Evolutionary conservation across 768 basidiomycete genomes (phyloP), one percentile per base, ranked within the genome.

Genomic region (Nidula microcarpa): DNA sequence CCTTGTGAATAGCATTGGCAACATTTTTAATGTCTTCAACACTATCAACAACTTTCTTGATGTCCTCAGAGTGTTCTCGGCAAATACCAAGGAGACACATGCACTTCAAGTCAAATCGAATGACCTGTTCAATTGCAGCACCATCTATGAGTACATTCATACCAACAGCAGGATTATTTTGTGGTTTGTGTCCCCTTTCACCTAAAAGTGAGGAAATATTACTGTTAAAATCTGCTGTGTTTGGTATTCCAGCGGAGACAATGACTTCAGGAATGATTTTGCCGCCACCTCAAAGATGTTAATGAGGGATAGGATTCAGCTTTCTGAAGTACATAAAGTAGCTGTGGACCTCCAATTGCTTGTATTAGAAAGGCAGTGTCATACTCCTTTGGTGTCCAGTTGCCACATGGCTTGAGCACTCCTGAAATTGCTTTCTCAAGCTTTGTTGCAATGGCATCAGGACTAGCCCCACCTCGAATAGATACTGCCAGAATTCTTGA

Each of bases 341-440:
- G 57, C 0, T 56, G 37, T 18, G 62, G 56, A 0, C 67, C 68
- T 16, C 65, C 63, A 43, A 62, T 18, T n/a, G 63, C 53, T 36
- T 67, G 65, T 1, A 57, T 48, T 3, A 69, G 56, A 47, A 67
- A 65, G 47, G 65, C 63, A 30, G 65, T 51, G 53, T 68, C 68
- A 49, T 62, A 44, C 41, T 68, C 65, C 1, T 54, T 49, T 8
- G 52, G 33, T 13, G 55, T 57, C 53, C 57, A 65, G 0, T 51
- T 52, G 44, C 52, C 53, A 7, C 49, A 33, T 14, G 62, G 55
- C 2, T 49, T 41, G 53, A 59, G 59, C 11, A 54, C 9, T 1
- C 60, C 55, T 49, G 17, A 37, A 18, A 55, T 9, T 8, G 1
- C 3, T 14, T 49, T 32, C 23, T 52, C 44, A 8, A 52, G 13